phyloP scores from a whole-genome alignment of 768 basidiomycete genomes.

The Tulasnella calospora region DNA sequence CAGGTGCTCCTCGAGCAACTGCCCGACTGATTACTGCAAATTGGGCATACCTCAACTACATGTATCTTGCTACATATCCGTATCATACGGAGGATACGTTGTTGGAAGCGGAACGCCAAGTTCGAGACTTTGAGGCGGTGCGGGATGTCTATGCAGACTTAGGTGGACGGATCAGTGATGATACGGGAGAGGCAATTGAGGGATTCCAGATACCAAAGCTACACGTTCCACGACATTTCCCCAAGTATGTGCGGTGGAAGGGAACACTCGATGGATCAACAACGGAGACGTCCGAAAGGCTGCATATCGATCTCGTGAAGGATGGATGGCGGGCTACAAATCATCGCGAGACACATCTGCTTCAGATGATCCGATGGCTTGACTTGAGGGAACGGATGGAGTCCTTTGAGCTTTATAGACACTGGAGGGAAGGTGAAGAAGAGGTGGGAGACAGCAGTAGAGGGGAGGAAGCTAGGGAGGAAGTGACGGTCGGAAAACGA shows the following conservation, averaged over 20 bases:
- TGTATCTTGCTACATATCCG: slow-evolving; percentile 8
- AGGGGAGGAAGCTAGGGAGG: background rate
- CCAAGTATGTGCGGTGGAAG: background rate
- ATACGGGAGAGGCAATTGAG: background rate
- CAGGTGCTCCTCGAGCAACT: background rate
- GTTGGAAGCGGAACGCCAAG: background rate
- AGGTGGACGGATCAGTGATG: background rate
- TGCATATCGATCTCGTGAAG: too few species aligned
- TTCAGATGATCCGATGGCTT: background rate
- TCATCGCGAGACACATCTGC: background rate
- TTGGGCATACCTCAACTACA: slow-evolving; percentile 3
- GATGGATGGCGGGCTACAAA: background rate
- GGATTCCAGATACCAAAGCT: background rate
- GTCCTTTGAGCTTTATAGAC: background rate
- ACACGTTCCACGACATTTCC: too few species aligned
- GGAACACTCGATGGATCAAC: too few species aligned
- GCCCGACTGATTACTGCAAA: background rate
- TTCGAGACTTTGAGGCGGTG: background rate
- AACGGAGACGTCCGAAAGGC: too few species aligned
- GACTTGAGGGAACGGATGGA: background rate
- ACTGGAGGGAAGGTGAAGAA: background rate
- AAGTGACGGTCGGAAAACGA: background rate
- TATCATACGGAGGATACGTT: background rate
- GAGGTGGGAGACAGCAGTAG: background rate
- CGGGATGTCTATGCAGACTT: background rate